Percentiles rank a stretch among this genome's conserved stretches.
Conservation (phyloP, 2,329 filamentous ascomycete genomes). For the Grosmannia penicillata region DNA sequence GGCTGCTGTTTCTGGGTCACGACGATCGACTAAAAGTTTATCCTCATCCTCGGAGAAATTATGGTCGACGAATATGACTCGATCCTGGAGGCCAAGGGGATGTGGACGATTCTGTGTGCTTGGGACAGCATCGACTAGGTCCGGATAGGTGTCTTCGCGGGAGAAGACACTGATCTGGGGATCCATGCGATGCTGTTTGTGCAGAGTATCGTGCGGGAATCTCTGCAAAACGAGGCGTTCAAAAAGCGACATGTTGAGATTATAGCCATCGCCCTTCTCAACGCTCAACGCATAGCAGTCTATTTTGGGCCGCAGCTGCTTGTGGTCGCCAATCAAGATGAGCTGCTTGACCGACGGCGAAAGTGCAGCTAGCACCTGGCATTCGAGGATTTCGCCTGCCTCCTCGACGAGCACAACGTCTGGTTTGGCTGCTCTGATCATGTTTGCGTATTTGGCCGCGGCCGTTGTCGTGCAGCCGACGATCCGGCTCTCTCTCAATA, state of each 20-base stretch:
- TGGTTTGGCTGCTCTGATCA: conserved; percentile 37
- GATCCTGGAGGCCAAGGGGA: conserved; percentile 41
- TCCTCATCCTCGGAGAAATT: conserved; percentile 33
- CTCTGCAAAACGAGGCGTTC: conserved; percentile 48
- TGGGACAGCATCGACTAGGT: conserved; percentile 36
- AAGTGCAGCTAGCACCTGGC: conserved; percentile 49
- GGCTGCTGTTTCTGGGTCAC: conserved; percentile 20
- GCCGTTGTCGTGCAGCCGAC: conserved; percentile 60
- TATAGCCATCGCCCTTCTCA: conserved; percentile 49
- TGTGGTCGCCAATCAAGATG: conserved; percentile 59
- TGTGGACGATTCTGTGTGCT: conserved; percentile 28
- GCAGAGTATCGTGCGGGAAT: conserved; percentile 36
- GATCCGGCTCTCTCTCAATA: conserved; percentile 32
- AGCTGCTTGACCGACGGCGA: conserved; percentile 40
- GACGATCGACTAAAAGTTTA: conserved; percentile 26
- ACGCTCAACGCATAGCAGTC: conserved; percentile 44
- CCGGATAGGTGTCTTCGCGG: conserved; percentile 47
- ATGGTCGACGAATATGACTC: conserved; percentile 56
- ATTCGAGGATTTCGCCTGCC: conserved; percentile 58
- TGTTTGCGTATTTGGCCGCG: conserved; percentile 44
- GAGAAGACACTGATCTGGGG: conserved; percentile 40
- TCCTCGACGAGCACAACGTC: conserved; percentile 55
- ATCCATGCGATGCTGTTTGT: conserved; percentile 52
- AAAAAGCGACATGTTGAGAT: conserved; percentile 55
- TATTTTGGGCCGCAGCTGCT: conserved; percentile 55